These are phyloP conservation scores for Gelatoporia subvermispora DNA, from an alignment of 768 basidiomycete genomes.

Conservation along the genomic window DNA sequence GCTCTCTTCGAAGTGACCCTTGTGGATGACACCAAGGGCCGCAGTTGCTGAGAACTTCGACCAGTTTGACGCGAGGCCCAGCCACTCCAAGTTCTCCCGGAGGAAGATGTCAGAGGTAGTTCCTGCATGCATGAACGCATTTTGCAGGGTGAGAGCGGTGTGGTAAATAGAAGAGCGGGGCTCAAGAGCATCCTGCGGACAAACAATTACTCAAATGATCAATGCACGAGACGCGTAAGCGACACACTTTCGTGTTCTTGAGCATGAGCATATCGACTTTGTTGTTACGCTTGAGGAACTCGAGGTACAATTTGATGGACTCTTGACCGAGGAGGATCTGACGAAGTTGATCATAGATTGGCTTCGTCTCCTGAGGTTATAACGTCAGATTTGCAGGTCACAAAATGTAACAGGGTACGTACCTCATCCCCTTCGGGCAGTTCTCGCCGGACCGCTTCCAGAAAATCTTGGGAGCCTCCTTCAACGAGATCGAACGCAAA, in stretches of 20 bases:
- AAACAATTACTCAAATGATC: neutral
- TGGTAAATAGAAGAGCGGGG: conserved; percentile 96
- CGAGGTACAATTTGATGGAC: conserved; percentile 87
- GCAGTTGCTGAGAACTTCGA: conserved; percentile 98
- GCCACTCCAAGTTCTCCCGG: conserved; percentile 95
- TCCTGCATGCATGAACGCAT: conserved; percentile 98
- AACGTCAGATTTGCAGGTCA: neutral
- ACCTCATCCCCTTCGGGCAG: conserved; percentile 68
- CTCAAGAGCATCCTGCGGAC: conserved; percentile 75
- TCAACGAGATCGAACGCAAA: conserved; percentile 94
- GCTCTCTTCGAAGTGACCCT: conserved; percentile 92
- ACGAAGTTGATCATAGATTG: conserved; percentile 69
- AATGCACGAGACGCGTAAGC: neutral
- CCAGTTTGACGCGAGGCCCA: conserved; percentile 94
- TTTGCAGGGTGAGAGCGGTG: conserved; percentile 92
- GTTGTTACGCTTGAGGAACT: conserved; percentile 94
- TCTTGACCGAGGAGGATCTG: conserved; percentile 87
- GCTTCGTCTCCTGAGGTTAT: conserved; percentile 45
- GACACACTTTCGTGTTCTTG: conserved; percentile 80
- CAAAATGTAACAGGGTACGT: conserved; percentile 15
- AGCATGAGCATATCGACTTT: conserved; percentile 88
- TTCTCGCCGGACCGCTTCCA: conserved; percentile 67
- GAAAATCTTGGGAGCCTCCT: conserved; percentile 89
- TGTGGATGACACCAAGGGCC: conserved; percentile 95
- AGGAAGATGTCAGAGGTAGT: conserved; percentile 94